Evolutionary conservation across 108 stramenopile genomes (phyloP), one percentile per base, ranked within the genome.

Genomic region (Nitzschia putrida): DNA sequence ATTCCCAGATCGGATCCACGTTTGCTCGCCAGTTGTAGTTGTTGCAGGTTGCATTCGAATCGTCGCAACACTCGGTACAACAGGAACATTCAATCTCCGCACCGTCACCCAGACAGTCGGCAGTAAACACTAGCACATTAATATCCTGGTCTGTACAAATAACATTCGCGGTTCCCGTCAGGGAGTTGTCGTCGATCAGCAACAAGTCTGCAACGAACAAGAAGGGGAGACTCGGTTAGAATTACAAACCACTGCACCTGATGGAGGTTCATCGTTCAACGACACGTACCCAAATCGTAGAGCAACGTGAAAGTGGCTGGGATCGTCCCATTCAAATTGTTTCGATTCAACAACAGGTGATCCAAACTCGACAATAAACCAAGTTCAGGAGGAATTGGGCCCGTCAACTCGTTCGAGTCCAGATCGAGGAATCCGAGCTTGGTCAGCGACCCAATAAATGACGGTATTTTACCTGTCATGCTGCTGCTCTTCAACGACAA

Each of bases 1-100:
- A 66, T 29, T 77, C 76, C 76, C 76, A 71, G 24, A 77, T 66
- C 18, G 69, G 69, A 60, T 77, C 76, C 50, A 71, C 18, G 64
- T 77, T 71, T 3, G 68, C 57, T 18, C 29, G n/a, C 69, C 69
- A 77, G 38, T 69, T 64, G 24, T 39, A 59, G 23, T 69, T 59
- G 22, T 71, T 77, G 47, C 76, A 77, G 23, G 56, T 59, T 8
- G 57, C 21, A 66, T 77, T 55, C 22, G 20, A 23, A 21, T 70
- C 76, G 26, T 71, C 21, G 44, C 76, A 77, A 26, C 76, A 77
- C 39, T 66, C 5, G 24, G 20, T 42, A 34, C 76, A 77, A 50
- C 76, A 77, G 7, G 21, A 29, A 40, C 76, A 77, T 4, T 47
- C 22, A n/a, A 77, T 64, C 54, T 77, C 69, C 14, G 49, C 20